Conservation (phyloP, 1,284 basidiomycete species). For the Volvariella volvacea region DNA sequence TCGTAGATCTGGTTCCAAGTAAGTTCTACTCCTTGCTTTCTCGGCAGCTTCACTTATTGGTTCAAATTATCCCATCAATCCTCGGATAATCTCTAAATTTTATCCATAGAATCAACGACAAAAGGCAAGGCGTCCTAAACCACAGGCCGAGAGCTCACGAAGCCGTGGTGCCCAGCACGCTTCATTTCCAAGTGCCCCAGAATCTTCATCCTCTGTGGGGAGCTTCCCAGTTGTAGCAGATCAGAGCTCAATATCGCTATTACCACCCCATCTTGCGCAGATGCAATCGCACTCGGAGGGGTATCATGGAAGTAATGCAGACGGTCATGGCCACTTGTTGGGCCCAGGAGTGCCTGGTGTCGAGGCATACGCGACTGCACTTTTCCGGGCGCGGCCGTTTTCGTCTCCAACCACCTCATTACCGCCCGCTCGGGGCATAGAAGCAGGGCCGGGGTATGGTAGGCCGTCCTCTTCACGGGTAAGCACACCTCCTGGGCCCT, state of each 20-base stretch:
- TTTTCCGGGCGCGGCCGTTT: slow-evolving; percentile 14
- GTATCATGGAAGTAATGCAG: slow-evolving; percentile 17
- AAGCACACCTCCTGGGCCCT: neutral
- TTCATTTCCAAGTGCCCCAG: slow-evolving; percentile 43
- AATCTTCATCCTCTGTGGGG: slow-evolving; percentile 19
- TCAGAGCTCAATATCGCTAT: slow-evolving; percentile 14
- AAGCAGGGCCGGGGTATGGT: slow-evolving; percentile 3
- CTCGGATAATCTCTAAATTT: slow-evolving; percentile 13
- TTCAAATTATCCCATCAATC: neutral
- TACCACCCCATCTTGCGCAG: neutral
- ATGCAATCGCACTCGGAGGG: slow-evolving; percentile 10
- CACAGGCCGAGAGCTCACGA: slow-evolving; percentile 33
- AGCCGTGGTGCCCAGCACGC: slow-evolving; percentile 54
- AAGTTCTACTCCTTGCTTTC: no score
- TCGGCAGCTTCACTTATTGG: no score
- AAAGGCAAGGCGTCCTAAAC: slow-evolving; percentile 67
- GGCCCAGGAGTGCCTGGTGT: slow-evolving; percentile 58
- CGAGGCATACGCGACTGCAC: slow-evolving; percentile 16
- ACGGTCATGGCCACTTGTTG: slow-evolving; percentile 35
- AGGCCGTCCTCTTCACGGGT: slow-evolving; percentile 3
- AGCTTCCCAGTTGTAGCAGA: slow-evolving; percentile 13
- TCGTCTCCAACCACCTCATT: slow-evolving; percentile 1
- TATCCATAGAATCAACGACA: slow-evolving; percentile 65
- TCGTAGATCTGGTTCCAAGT: slow-evolving; percentile 82
- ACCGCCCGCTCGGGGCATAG: neutral